These are phyloP conservation scores for Schizosaccharomyces osmophilus DNA, from an alignment of 805 yeast genomes.

Conservation along the genomic window DNA sequence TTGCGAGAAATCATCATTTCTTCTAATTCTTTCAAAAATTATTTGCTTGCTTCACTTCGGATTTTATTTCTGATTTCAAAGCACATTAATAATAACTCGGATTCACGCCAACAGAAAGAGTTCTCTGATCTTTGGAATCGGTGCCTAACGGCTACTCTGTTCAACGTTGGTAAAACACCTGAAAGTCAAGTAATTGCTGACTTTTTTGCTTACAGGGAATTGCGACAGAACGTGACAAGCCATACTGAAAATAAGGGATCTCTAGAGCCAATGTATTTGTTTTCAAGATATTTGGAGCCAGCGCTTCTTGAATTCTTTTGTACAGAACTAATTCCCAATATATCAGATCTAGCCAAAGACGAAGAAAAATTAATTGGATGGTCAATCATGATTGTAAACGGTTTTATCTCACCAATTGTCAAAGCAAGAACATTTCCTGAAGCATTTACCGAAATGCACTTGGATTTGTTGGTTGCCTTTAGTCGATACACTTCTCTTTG, in stretches of 20 bases:
- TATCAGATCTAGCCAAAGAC: constrained; percentile 27
- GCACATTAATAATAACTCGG: constrained; percentile 7
- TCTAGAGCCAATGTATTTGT: neutral
- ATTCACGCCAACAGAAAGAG: constrained; percentile 23
- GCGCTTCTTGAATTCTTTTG: neutral
- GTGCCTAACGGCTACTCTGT: neutral
- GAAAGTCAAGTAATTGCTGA: neutral
- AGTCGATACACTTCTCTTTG: constrained; percentile 15
- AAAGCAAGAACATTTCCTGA: constrained; percentile 21
- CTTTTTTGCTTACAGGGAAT: neutral
- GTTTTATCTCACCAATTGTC: constrained; percentile 27
- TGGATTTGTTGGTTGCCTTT: constrained; percentile 21
- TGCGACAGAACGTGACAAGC: neutral
- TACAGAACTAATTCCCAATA: constrained; percentile 15
- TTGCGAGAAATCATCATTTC: neutral
- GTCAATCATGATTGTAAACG: constrained; percentile 26
- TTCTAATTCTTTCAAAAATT: neutral
- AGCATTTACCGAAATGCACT: constrained; percentile 18
- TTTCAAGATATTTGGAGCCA: neutral
- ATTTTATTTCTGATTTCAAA: neutral
- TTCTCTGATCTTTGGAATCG: constrained; percentile 14
- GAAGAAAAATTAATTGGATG: constrained; percentile 23
- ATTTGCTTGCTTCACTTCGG: neutral
- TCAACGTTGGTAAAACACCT: neutral
- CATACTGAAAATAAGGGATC: neutral